A percentile compares a stretch with the other conserved stretches of the same genome.
phyloP scores from a whole-genome alignment of 1,284 basidiomycete genomes.

The Exobasidium cylindrosporum region DNA sequence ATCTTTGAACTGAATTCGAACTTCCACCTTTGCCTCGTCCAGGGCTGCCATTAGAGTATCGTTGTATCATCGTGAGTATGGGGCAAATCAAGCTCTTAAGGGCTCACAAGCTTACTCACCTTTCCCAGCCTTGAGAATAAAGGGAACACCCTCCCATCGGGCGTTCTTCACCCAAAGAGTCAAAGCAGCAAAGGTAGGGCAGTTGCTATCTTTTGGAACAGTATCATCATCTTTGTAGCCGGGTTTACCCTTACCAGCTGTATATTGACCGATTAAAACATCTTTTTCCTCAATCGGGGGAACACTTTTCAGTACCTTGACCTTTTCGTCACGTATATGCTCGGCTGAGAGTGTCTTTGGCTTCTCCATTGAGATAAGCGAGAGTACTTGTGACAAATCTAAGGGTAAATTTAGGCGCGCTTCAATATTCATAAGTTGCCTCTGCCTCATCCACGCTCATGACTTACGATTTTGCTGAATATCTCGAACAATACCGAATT shows the following conservation, averaged over 20 bases:
- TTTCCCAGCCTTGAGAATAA: conserved; percentile 54
- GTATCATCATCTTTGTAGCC: conserved; percentile 57
- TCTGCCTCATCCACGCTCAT: not conserved
- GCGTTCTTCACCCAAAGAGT: conserved; percentile 49
- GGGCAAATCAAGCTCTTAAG: no score
- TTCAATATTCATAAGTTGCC: not conserved
- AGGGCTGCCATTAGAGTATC: conserved; percentile 33
- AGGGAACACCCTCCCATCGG: conserved; percentile 53
- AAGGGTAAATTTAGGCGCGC: not conserved
- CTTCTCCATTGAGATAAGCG: conserved; percentile 55
- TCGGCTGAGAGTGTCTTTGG: conserved; percentile 54
- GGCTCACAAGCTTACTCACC: conserved; percentile 14
- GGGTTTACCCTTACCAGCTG: conserved; percentile 53
- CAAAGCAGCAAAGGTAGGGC: conserved; percentile 56
- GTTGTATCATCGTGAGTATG: no score
- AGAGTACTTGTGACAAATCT: conserved; percentile 53
- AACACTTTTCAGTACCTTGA: conserved; percentile 53
- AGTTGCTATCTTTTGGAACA: conserved; percentile 56
- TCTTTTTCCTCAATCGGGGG: conserved; percentile 49
- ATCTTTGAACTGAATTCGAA: conserved; percentile 53
- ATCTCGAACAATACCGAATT: conserved; percentile 57
- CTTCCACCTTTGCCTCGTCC: conserved; percentile 53
- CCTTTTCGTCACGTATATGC: conserved; percentile 55
- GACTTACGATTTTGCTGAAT: conserved; percentile 54
- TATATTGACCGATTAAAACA: conserved; percentile 56